Percentiles rank a stretch among this genome's conserved stretches.
Conservation (phyloP, 2,329 filamentous ascomycete species). For the Cladophialophora bantiana region DNA sequence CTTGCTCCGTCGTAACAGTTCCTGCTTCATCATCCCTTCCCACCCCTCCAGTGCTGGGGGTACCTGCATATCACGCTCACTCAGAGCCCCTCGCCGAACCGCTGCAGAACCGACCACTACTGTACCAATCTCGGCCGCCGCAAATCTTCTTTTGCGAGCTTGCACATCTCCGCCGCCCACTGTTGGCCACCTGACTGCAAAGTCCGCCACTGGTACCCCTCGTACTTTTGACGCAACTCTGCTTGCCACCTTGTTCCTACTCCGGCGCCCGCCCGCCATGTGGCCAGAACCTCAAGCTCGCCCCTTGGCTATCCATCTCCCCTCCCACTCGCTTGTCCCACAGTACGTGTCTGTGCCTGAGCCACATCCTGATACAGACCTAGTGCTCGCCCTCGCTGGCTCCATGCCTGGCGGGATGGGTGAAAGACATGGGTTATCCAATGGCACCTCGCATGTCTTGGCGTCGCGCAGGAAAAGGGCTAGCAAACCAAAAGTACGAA, state of each 20-base stretch:
- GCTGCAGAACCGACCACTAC: conserved; percentile 14
- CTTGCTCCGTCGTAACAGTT: conserved; percentile 34
- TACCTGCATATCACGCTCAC: conserved; percentile 32
- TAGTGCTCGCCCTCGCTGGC: conserved; percentile 10
- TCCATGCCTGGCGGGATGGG: conserved; percentile 3
- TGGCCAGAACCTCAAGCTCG: conserved; percentile 25
- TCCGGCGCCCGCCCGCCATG: conserved; percentile 22
- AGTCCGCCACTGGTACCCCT: conserved; percentile 22
- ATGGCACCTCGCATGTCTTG: conserved; percentile 18
- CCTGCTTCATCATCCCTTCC: conserved; percentile 22
- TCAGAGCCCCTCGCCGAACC: conserved; percentile 15
- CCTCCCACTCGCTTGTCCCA: conserved; percentile 24
- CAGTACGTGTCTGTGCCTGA: conserved; percentile 23
- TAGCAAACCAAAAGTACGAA: conserved; percentile 41
- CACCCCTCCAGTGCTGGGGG: conserved; percentile 9
- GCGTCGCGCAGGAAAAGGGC: conserved; percentile 31
- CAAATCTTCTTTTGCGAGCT: conserved; percentile 27
- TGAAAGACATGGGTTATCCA: conserved; percentile 7
- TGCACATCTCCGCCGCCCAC: conserved; percentile 24
- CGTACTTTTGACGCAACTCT: conserved; percentile 34
- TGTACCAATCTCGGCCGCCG: conserved; percentile 23
- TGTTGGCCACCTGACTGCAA: conserved; percentile 16
- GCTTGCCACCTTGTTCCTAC: conserved; percentile 24
- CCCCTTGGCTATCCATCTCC: conserved; percentile 22
- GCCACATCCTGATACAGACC: conserved; percentile 15